These are phyloP conservation scores for Vanrija humicola DNA, from an alignment of 1,284 basidiomycete genomes.

Conservation along the genomic window DNA sequence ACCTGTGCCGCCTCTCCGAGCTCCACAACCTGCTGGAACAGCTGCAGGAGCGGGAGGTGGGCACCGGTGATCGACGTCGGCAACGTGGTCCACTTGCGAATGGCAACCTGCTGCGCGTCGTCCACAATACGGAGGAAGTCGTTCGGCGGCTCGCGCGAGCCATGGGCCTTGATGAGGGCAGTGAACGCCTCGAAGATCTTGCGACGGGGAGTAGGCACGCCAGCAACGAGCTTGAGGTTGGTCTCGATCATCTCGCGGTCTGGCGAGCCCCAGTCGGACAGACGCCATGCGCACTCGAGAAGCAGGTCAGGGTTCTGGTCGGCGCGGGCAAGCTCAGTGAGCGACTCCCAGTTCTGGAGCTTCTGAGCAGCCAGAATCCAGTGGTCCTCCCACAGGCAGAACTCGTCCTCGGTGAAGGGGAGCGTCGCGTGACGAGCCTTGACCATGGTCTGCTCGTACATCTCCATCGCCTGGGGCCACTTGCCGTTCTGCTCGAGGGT, in stretches of 20 bases:
- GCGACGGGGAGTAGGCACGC: slow-evolving; percentile 85
- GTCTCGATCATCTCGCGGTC: slow-evolving; percentile 74
- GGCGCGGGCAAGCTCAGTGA: slow-evolving; percentile 85
- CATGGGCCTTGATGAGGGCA: slow-evolving; percentile 62
- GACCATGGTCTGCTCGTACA: slow-evolving; percentile 88
- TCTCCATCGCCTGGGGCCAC: slow-evolving; percentile 87
- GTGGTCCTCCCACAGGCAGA: slow-evolving; percentile 98
- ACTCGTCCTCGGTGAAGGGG: slow-evolving; percentile 92
- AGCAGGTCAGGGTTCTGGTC: slow-evolving; percentile 90
- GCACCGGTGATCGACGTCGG: slow-evolving; percentile 82
- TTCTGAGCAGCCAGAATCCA: slow-evolving; percentile 97
- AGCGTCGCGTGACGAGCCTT: slow-evolving; percentile 78
- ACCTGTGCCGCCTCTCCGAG: slow-evolving; percentile 94
- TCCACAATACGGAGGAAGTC: slow-evolving; percentile 86
- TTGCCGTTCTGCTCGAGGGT: slow-evolving; percentile 96
- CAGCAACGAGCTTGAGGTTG: slow-evolving; percentile 75
- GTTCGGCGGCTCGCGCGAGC: slow-evolving; percentile 45
- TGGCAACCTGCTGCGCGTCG: slow-evolving; percentile 93
- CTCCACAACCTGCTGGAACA: slow-evolving; percentile 99
- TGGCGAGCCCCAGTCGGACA: slow-evolving; percentile 75
- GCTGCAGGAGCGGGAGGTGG: slow-evolving; percentile 90
- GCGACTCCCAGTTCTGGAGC: slow-evolving; percentile 94
- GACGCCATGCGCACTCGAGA: slow-evolving; percentile 94
- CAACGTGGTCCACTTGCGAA: slow-evolving; percentile 92
- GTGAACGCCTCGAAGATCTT: slow-evolving; percentile 96